Percentiles rank a stretch among this genome's conserved stretches.
Conservation (phyloP, 306 rosid species). For the Cicer bijugum region DNA sequence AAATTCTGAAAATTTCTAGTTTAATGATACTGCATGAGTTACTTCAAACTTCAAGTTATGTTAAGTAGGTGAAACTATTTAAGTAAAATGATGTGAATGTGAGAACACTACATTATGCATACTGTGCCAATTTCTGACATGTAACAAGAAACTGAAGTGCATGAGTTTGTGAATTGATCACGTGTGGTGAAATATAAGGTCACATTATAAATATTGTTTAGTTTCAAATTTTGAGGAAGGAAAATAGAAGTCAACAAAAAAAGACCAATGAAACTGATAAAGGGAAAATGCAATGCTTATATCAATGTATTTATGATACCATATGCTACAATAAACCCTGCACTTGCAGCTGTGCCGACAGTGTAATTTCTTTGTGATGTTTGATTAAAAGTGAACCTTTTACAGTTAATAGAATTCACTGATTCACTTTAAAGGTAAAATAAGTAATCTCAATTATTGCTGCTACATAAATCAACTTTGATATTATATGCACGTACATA, state of each 20-base stretch:
- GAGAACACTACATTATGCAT: constrained; percentile 36
- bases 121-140: constrained; percentile 46
- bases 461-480: too few relatives aligned
- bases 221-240: constrained; percentile 6
- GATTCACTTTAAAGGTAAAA: too few relatives aligned
- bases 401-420: too few relatives aligned
- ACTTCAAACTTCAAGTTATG: constrained; percentile 41
- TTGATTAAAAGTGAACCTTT: too few relatives aligned
- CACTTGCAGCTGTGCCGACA: too few relatives aligned
- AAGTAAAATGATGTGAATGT: constrained; percentile 39
- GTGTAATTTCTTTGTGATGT: too few relatives aligned
- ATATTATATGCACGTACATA: too few relatives aligned
- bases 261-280: constrained; percentile 33
- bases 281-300: constrained; percentile 11
- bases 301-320: constrained; percentile 15
- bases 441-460: too few relatives aligned
- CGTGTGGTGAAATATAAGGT: background rate
- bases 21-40: constrained; percentile 22
- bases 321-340: background rate
- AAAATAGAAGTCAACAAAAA: background rate
- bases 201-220: background rate
- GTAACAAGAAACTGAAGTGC: constrained; percentile 45
- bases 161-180: background rate
- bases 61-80: constrained; percentile 36
- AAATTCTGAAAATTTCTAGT: constrained; percentile 38